A percentile compares a stretch with the other conserved stretches of the same genome.
These are phyloP conservation scores for Tolypocladium tundrense DNA, from an alignment of 2,329 filamentous ascomycete species.

Conservation along the genomic window DNA sequence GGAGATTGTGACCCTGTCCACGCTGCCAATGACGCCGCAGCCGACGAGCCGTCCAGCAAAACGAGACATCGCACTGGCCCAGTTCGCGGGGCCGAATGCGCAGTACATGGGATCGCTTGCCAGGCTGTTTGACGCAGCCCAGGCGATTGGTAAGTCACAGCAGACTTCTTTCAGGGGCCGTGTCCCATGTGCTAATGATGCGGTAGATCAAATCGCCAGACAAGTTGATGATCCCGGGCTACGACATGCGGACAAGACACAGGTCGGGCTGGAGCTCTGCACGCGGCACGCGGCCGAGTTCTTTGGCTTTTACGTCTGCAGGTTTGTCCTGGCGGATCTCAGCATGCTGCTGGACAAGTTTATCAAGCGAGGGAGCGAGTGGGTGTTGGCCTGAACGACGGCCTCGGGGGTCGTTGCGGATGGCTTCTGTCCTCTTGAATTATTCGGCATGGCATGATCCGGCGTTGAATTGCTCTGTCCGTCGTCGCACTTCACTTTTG, in stretches of 20 bases:
- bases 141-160: conserved; percentile 67
- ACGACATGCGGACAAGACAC: conserved; percentile 82
- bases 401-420: not conserved
- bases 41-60: conserved; percentile 59
- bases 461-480: not conserved
- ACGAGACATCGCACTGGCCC: conserved; percentile 56
- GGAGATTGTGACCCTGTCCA: conserved; percentile 48
- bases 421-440: not conserved
- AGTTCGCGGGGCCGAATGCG: conserved; percentile 75
- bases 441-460: not conserved
- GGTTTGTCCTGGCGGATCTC: conserved; percentile 85
- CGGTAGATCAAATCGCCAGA: conserved; percentile 80
- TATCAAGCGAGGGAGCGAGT: conserved; percentile 92
- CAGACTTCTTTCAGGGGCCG: not conserved
- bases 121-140: conserved; percentile 83
- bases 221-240: conserved; percentile 94
- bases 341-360: conserved; percentile 87
- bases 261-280: conserved; percentile 89
- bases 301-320: conserved; percentile 92
- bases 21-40: conserved; percentile 64
- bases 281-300: conserved; percentile 93
- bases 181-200: not conserved
- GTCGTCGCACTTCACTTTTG: not conserved
- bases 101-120: conserved; percentile 88
- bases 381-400: conserved; percentile 44